Evolutionary conservation across 2,329 filamentous ascomycete species (phyloP).

Genomic region (Elsinoe arachidis): DNA sequence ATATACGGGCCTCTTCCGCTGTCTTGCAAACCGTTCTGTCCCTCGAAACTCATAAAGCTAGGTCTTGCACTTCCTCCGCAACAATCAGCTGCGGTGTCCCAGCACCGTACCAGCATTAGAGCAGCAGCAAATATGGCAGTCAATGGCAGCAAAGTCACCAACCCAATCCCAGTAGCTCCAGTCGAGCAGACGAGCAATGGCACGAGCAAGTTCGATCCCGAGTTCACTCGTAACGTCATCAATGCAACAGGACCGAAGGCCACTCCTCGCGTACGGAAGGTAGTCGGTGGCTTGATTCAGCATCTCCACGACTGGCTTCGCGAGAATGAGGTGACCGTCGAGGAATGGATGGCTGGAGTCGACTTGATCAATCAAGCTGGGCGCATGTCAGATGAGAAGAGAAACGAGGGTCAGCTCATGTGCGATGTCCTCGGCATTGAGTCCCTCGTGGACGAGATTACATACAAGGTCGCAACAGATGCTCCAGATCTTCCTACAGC

Average conservation of each 20-base stretch:
- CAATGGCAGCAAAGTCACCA: constrained; percentile 3
- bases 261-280: constrained; percentile 24
- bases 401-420: constrained; percentile 55
- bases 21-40: background rate
- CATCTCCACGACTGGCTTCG: constrained; percentile 53
- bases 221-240: constrained; percentile 30
- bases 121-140: background rate
- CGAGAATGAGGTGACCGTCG: constrained; percentile 50
- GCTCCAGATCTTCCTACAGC: constrained; percentile 50
- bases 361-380: constrained; percentile 54
- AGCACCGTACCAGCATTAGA: background rate
- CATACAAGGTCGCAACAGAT: constrained; percentile 53
- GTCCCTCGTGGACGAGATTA: constrained; percentile 68
- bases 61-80: background rate
- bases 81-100: background rate
- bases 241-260: constrained; percentile 30
- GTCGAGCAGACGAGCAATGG: background rate
- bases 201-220: constrained; percentile 21
- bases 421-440: constrained; percentile 53
- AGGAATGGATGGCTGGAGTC: constrained; percentile 51
- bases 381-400: constrained; percentile 52
- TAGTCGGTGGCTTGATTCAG: constrained; percentile 43
- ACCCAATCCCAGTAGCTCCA: constrained; percentile 2
- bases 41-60: background rate
- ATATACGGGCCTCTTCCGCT: background rate